A percentile compares a stretch with the other conserved stretches of the same genome.
Evolutionary conservation across 805 yeast species (phyloP).

Genomic region (Starmerella cellae): DNA sequence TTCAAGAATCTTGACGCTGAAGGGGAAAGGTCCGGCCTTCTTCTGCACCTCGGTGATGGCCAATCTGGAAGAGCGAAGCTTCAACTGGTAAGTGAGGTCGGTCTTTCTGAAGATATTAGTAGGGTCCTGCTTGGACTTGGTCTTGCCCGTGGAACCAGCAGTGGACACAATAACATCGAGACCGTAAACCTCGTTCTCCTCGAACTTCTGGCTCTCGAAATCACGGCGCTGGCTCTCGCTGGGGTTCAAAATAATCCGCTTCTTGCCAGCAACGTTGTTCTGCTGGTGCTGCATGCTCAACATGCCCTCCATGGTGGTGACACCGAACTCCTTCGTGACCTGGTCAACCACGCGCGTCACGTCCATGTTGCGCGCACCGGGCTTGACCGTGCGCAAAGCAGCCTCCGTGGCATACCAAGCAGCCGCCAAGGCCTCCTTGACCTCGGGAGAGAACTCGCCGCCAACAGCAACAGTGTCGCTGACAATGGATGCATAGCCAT

Average conservation of each 20-base stretch:
- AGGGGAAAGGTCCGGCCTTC: slow-evolving; percentile 56
- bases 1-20: slow-evolving; percentile 48
- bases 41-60: slow-evolving; percentile 54
- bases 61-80: slow-evolving; percentile 56
- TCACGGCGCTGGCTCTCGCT: slow-evolving; percentile 49
- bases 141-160: slow-evolving; percentile 42
- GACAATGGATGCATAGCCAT: slow-evolving; percentile 57
- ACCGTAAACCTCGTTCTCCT: slow-evolving; percentile 66
- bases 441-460: slow-evolving; percentile 36
- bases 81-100: slow-evolving; percentile 49
- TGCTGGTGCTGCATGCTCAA: slow-evolving; percentile 56
- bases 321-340: slow-evolving; percentile 47
- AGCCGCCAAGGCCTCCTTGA: slow-evolving; percentile 56
- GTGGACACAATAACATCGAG: slow-evolving; percentile 57
- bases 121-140: slow-evolving; percentile 42
- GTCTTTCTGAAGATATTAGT: slow-evolving; percentile 64
- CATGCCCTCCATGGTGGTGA: slow-evolving; percentile 62
- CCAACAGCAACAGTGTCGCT: slow-evolving; percentile 61
- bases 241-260: slow-evolving; percentile 66
- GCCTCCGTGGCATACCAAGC: slow-evolving; percentile 73
- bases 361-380: slow-evolving; percentile 61
- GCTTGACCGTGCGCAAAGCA: slow-evolving; percentile 52
- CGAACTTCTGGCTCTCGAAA: slow-evolving; percentile 52
- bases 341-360: slow-evolving; percentile 53
- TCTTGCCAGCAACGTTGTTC: slow-evolving; percentile 57